Evolutionary conservation across 345 rosid species (phyloP), one percentile per base, ranked within the genome.

Genomic region (Sapria himalayana): DNA sequence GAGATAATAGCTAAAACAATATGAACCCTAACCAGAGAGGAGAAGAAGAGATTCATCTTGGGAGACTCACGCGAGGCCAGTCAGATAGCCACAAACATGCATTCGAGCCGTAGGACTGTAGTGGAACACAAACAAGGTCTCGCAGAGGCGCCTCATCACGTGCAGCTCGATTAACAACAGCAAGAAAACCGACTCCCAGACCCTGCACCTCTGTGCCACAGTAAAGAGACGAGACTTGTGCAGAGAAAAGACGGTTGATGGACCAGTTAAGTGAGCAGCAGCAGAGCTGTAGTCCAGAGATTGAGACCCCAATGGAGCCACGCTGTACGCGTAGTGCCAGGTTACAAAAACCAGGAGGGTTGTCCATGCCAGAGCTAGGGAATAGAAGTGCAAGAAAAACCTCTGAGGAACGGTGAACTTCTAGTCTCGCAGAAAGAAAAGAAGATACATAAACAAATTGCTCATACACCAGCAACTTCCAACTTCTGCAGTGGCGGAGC

Each of bases 91-190:
- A 22, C 65, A 60, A 25, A 79, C 48, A 43, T 76, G 75, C 72
- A 76, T 57, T 39, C 66, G 68, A 40, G 89, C 89, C 2, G 67
- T 54, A 15, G 81, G 70, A 56, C 79, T 72, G 35, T 79, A 74
- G 23, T 68, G 53, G 46, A 72, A 79, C 1, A 72, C 65, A 48
- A 63, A 67, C 4, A 70, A 24, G 0, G 77, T 48, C 64, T 82
- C 94, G 3, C 55, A 53, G 34, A 75, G 76, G 29, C 82, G 82
- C 63, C 85, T 61, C 23, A 69, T 19, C 19, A 74, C 75, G 52
- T 84, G 95, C 9, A 53, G 50, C 57, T 79, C 89, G 85, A 79
- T 66, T 16, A 79, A 54, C 40, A 70, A 13, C 19, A 76, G 86
- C 45, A 74, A 63, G 49, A 77, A 65, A 39, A 82, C 76, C 2